Percentiles rank a stretch among this genome's conserved stretches.
phyloP scores from a whole-genome alignment of 352 stramenopile genomes.

The Phytophthora colocasiae region DNA sequence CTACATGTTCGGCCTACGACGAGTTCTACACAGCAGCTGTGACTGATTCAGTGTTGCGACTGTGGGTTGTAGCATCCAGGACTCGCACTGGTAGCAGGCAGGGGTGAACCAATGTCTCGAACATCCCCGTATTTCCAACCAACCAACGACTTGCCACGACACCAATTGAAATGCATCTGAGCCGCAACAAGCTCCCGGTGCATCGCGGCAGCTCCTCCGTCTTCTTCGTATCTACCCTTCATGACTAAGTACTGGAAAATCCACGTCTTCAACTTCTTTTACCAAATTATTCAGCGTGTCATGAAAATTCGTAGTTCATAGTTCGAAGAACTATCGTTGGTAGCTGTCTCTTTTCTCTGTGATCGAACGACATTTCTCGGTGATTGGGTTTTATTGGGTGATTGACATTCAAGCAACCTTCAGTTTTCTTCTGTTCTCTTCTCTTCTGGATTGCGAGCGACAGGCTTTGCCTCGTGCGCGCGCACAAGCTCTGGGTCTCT shows the following conservation, averaged over 20 bases:
- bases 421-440: no score
- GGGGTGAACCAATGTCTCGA: conserved; percentile 57
- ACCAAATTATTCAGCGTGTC: conserved; percentile 21
- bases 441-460: no score
- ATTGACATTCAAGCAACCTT: no score
- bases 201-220: conserved; percentile 34
- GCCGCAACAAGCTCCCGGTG: conserved; percentile 46
- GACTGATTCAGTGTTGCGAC: conserved; percentile 30
- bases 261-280: conserved; percentile 11
- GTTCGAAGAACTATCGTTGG: no score
- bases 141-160: conserved; percentile 50
- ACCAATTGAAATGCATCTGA: no score
- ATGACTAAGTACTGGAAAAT: no score
- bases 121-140: conserved; percentile 50
- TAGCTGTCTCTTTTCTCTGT: no score
- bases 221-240: conserved; percentile 27
- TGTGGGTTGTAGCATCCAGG: conserved; percentile 41
- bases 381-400: no score
- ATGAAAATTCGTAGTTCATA: no score
- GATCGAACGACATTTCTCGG: no score
- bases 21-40: conserved; percentile 41
- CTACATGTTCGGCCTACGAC: conserved; percentile 10
- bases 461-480: no score
- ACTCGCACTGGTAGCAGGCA: conserved; percentile 60
- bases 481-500: no score